Conservation (phyloP, 1,284 basidiomycete genomes). For the Irpex lacteus region DNA sequence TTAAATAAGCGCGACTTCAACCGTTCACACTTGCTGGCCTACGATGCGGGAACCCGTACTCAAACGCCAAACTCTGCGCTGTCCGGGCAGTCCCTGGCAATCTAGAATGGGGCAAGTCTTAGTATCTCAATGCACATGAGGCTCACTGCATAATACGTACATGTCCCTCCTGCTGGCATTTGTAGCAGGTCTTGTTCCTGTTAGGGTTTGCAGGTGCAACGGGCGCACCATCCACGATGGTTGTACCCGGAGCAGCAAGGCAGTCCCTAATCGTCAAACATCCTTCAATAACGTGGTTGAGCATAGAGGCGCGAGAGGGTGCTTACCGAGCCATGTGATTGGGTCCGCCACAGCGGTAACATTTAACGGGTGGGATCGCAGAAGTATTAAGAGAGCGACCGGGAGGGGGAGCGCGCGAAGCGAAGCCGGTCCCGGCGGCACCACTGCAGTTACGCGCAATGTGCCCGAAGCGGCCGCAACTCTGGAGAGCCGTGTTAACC, state of each 20-base stretch:
- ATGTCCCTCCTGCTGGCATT: slow-evolving; percentile 83
- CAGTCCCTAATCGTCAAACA: slow-evolving; percentile 57
- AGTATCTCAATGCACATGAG: not conserved
- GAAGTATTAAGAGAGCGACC: slow-evolving; percentile 72
- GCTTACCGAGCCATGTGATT: slow-evolving; percentile 78
- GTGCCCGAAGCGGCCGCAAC: slow-evolving; percentile 78
- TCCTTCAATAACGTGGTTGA: not conserved
- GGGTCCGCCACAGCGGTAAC: slow-evolving; percentile 78
- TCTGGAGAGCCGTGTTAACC: slow-evolving; percentile 35
- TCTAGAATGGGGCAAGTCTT: slow-evolving; percentile 37
- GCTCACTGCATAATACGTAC: slow-evolving; percentile 39
- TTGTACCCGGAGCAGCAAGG: slow-evolving; percentile 65
- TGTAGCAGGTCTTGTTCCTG: slow-evolving; percentile 80
- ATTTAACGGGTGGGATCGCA: slow-evolving; percentile 77
- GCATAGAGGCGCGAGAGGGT: not conserved
- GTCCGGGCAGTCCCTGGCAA: slow-evolving; percentile 78
- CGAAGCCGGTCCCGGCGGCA: slow-evolving; percentile 46
- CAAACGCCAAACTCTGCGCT: slow-evolving; percentile 37
- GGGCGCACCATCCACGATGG: slow-evolving; percentile 41
- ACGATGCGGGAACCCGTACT: slow-evolving; percentile 2
- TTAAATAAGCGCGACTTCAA: not conserved
- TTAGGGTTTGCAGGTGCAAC: slow-evolving; percentile 33
- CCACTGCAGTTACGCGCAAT: slow-evolving; percentile 74
- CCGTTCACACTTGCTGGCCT: not conserved
- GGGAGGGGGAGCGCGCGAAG: slow-evolving; percentile 65